phyloP scores from a whole-genome alignment of 768 basidiomycete species.

The Leccinellum albellum region DNA sequence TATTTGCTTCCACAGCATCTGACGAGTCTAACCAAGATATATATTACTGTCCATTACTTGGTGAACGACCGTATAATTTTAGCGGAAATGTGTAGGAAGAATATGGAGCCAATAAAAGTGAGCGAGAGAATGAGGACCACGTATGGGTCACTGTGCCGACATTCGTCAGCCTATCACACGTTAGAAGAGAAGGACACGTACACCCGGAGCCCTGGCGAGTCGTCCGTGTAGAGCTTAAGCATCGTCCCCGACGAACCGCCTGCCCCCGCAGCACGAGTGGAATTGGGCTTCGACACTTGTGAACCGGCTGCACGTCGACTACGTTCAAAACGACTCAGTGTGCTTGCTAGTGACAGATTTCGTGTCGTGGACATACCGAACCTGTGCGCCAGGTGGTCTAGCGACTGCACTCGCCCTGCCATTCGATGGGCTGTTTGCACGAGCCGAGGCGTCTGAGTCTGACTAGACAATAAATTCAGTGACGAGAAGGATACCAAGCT shows the following conservation, averaged over 20 bases:
- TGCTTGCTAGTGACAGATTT: neutral
- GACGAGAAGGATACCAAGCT: neutral
- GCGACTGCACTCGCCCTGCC: slow-evolving; percentile 49
- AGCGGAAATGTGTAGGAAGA: slow-evolving; percentile 97
- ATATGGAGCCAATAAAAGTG: slow-evolving; percentile 96
- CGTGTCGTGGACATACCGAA: slow-evolving; percentile 53
- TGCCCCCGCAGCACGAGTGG: slow-evolving; percentile 85
- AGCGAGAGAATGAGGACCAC: slow-evolving; percentile 94
- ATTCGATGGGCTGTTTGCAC: slow-evolving; percentile 37
- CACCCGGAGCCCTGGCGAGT: slow-evolving; percentile 96
- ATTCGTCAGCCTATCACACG: neutral
- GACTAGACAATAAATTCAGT: slow-evolving; percentile 44
- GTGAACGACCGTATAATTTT: slow-evolving; percentile 90
- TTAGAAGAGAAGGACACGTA: slow-evolving; percentile 45
- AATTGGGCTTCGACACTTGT: slow-evolving; percentile 75
- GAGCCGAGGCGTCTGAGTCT: slow-evolving; percentile 68
- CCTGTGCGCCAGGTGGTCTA: slow-evolving; percentile 76
- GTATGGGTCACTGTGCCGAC: slow-evolving; percentile 76
- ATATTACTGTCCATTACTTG: slow-evolving; percentile 46
- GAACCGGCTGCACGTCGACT: slow-evolving; percentile 73
- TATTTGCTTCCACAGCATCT: neutral
- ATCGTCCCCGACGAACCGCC: slow-evolving; percentile 98
- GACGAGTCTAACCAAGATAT: neutral
- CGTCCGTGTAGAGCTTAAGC: slow-evolving; percentile 98
- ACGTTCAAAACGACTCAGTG: neutral